phyloP scores from a whole-genome alignment of 225 moss, liverwort and hornwort species.

The Sphagnum contortum region DNA sequence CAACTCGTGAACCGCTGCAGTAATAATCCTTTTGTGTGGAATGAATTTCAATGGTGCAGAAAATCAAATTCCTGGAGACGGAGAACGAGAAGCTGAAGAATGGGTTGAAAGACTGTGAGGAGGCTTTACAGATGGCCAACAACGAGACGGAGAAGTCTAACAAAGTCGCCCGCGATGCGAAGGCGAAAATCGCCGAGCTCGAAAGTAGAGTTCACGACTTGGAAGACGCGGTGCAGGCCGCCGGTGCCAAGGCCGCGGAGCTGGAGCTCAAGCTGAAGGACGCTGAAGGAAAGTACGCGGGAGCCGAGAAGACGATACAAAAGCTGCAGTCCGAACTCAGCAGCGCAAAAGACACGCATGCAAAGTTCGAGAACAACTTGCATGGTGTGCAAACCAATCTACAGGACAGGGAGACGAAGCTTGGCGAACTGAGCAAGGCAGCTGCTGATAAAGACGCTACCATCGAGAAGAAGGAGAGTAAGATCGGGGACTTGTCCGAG shows the following conservation, averaged over 20 bases:
- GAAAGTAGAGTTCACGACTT: slow-evolving; percentile 19
- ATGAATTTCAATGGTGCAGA: slow-evolving; percentile 11
- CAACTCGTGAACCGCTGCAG: too few relatives aligned
- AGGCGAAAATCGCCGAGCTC: slow-evolving; percentile 22
- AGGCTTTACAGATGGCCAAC: slow-evolving; percentile 55
- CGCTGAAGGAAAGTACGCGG: slow-evolving; percentile 14
- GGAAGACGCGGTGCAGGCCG: slow-evolving; percentile 18
- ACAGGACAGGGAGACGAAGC: slow-evolving; percentile 23
- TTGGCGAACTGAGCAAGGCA: slow-evolving; percentile 22
- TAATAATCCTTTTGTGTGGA: too few relatives aligned
- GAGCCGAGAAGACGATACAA: slow-evolving; percentile 9
- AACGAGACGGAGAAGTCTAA: slow-evolving; percentile 52
- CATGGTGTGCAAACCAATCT: slow-evolving; percentile 16
- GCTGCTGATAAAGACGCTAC: slow-evolving; percentile 15
- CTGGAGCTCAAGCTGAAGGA: slow-evolving; percentile 34
- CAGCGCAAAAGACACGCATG: background rate
- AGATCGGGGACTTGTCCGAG: slow-evolving; percentile 23
- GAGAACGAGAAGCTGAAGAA: slow-evolving; percentile 32
- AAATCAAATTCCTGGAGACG: slow-evolving; percentile 20
- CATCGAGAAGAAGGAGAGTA: slow-evolving; percentile 22
- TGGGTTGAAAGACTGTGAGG: slow-evolving; percentile 37
- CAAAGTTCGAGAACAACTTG: slow-evolving; percentile 24
- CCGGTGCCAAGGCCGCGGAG: slow-evolving; percentile 27
- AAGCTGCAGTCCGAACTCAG: slow-evolving; percentile 6
- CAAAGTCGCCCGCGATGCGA: slow-evolving; percentile 20